phyloP scores from a whole-genome alignment of 2,329 filamentous ascomycete genomes.

The Torrubiella hemipterigena region DNA sequence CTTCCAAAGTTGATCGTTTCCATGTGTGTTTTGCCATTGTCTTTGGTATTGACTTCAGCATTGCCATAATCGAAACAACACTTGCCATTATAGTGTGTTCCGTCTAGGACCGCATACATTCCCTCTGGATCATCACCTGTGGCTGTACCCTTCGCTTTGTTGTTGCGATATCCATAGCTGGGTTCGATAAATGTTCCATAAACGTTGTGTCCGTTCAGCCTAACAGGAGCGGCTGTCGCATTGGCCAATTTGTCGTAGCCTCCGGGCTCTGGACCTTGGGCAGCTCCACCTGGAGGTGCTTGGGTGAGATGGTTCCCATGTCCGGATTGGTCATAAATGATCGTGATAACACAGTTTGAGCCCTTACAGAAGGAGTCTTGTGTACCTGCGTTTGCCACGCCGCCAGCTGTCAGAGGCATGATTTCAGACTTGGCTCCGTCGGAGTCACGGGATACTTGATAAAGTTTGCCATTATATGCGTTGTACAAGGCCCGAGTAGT shows the following conservation, averaged over 20 bases:
- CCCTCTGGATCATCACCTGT: conserved; percentile 43
- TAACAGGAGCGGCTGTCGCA: conserved; percentile 49
- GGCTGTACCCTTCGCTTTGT: conserved; percentile 38
- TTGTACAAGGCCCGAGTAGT: conserved; percentile 49
- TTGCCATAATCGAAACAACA: conserved; percentile 51
- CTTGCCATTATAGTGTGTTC: conserved; percentile 43
- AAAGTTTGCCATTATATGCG: conserved; percentile 38
- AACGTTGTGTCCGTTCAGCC: conserved; percentile 46
- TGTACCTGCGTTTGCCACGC: conserved; percentile 46
- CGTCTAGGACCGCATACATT: conserved; percentile 49
- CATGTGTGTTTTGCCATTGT: conserved; percentile 54
- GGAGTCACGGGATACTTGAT: conserved; percentile 45
- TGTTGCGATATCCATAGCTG: conserved; percentile 52
- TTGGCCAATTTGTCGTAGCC: conserved; percentile 49
- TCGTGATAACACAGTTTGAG: conserved; percentile 51
- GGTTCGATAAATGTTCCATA: conserved; percentile 53
- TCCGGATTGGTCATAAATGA: conserved; percentile 57
- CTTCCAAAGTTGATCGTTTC: conserved; percentile 55
- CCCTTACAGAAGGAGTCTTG: conserved; percentile 50
- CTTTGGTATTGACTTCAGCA: conserved; percentile 36
- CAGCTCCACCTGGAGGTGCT: conserved; percentile 43
- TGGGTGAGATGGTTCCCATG: conserved; percentile 49
- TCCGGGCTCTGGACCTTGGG: conserved; percentile 40
- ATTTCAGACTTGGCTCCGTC: conserved; percentile 31
- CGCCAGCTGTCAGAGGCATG: conserved; percentile 40